Evolutionary conservation across 2,329 filamentous ascomycete genomes (phyloP).

Genomic region (Verticillium klebahnii): DNA sequence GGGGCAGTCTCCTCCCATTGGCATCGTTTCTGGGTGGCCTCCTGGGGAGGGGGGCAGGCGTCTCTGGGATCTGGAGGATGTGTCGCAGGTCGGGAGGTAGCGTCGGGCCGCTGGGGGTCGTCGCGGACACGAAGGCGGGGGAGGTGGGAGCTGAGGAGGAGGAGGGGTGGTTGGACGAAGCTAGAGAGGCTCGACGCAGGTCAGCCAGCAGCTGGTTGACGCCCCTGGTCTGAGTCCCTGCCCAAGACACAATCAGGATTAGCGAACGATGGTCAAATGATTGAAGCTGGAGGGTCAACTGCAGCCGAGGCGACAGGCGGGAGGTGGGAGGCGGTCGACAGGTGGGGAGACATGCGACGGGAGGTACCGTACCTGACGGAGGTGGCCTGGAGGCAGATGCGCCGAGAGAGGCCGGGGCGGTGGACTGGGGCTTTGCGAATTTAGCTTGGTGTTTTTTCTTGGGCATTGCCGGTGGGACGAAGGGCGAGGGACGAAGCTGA

Average conservation of each 20-base stretch:
- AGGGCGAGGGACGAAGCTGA: neutral
- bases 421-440: slow-evolving; percentile 55
- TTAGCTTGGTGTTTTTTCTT: slow-evolving; percentile 55
- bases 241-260: slow-evolving; percentile 6
- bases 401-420: slow-evolving; percentile 29
- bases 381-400: slow-evolving; percentile 11
- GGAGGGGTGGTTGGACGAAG: slow-evolving; percentile 6
- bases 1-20: slow-evolving; percentile 46
- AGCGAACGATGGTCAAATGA: slow-evolving; percentile 9
- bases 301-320: neutral
- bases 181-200: slow-evolving; percentile 42
- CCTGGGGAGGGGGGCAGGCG: slow-evolving; percentile 46
- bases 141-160: slow-evolving; percentile 4
- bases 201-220: slow-evolving; percentile 59
- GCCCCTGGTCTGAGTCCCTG: slow-evolving; percentile 31
- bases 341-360: no score
- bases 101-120: slow-evolving; percentile 18
- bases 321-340: neutral
- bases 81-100: slow-evolving; percentile 55
- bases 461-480: slow-evolving; percentile 42
- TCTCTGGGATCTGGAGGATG: slow-evolving; percentile 56
- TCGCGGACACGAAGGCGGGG: slow-evolving; percentile 17
- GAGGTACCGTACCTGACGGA: slow-evolving; percentile 6
- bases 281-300: slow-evolving; percentile 19
- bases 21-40: slow-evolving; percentile 37